A percentile compares a stretch with the other conserved stretches of the same genome.
These are phyloP conservation scores for Trichoderma sp. DNA, from an alignment of 2,329 filamentous ascomycete genomes.

Conservation along the genomic window DNA sequence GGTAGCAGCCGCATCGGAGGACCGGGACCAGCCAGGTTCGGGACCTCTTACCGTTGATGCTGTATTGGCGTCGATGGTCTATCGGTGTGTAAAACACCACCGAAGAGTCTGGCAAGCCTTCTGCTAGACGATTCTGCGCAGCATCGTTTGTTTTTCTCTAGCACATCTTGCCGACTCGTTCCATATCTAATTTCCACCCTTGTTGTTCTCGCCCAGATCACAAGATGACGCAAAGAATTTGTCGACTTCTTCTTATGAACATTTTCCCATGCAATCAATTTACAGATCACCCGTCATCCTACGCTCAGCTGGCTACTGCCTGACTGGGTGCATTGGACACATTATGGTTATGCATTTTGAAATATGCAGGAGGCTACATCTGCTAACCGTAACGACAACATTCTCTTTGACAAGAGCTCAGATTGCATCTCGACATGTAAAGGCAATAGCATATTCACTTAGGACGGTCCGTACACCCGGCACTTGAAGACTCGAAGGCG, in stretches of 20 bases:
- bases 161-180: conserved; percentile 25
- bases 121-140: background rate
- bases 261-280: conserved; percentile 52
- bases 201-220: conserved; percentile 34
- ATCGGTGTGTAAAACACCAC: conserved; percentile 21
- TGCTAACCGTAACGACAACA: conserved; percentile 26
- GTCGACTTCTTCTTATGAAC: conserved; percentile 45
- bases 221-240: conserved; percentile 42
- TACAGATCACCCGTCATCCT: conserved; percentile 57
- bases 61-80: conserved; percentile 11
- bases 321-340: conserved; percentile 56
- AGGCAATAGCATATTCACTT: conserved; percentile 21
- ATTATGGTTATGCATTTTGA: conserved; percentile 60
- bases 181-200: conserved; percentile 30
- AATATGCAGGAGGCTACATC: conserved; percentile 42
- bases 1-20: conserved; percentile 52
- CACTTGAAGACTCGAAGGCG: background rate
- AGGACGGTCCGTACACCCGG: background rate
- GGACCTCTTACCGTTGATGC: conserved; percentile 53
- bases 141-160: conserved; percentile 1
- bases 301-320: conserved; percentile 49
- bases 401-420: conserved; percentile 19
- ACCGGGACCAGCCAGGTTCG: conserved; percentile 54
- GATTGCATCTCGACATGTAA: conserved; percentile 28
- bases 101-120: background rate